Conservation (phyloP, 2,329 filamentous ascomycete species). For the Alternaria incomplexa region DNA sequence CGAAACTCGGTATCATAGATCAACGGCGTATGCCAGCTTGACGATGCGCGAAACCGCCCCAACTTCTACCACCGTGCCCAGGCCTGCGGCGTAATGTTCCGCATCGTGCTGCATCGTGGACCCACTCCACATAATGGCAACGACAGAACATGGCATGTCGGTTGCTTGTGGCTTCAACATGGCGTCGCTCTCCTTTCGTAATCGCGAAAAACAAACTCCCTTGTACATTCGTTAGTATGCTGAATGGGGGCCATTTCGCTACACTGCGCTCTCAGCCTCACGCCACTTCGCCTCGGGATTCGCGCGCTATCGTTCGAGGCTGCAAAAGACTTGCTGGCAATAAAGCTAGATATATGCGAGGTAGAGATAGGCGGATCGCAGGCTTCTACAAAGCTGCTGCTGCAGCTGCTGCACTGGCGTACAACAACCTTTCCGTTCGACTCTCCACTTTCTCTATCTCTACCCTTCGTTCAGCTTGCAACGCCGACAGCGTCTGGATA, state of each 20-base stretch:
- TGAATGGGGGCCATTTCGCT: background rate
- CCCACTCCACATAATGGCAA: background rate
- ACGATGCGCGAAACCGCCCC: background rate
- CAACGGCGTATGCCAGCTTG: background rate
- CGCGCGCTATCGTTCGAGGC: background rate
- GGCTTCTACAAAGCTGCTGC: background rate
- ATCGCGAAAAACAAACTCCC: background rate
- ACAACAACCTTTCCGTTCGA: background rate
- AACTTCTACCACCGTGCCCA: background rate
- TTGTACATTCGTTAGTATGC: background rate
- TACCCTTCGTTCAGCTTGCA: rapidly evolving
- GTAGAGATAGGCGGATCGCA: background rate
- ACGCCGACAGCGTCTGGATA: background rate
- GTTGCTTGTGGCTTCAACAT: background rate
- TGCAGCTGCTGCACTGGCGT: no score
- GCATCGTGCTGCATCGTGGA: background rate
- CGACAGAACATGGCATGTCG: background rate
- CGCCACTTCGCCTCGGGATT: background rate
- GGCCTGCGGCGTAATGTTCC: background rate
- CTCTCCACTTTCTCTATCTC: background rate
- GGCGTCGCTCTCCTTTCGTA: background rate
- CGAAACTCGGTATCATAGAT: background rate
- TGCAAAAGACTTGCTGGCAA: background rate
- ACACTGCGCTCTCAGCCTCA: background rate
- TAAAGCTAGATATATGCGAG: background rate